Conservation (phyloP, 2,329 filamentous ascomycete genomes). For the Clarireedia homoeocarpa region DNA sequence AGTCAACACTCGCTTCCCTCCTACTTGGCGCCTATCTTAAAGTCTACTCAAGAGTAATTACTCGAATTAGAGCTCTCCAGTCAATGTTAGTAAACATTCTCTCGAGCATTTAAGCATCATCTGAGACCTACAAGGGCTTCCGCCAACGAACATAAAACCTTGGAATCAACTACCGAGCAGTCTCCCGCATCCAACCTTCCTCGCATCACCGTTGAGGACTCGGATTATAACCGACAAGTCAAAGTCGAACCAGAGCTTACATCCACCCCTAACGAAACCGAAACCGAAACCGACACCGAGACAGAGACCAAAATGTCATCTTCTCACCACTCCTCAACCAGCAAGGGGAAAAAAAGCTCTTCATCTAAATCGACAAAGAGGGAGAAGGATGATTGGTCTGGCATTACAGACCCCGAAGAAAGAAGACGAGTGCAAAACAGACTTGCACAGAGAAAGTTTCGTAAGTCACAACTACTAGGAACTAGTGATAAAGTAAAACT, state of each 20-base stretch:
- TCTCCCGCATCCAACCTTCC: slow-evolving; percentile 14
- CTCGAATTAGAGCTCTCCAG: slow-evolving; percentile 7
- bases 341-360: slow-evolving; percentile 18
- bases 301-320: slow-evolving; percentile 28
- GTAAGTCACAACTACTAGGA: slow-evolving; percentile 41
- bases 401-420: slow-evolving; percentile 62
- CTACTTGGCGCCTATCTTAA: neutral
- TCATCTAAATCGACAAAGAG: slow-evolving; percentile 33
- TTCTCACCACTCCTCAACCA: slow-evolving; percentile 23
- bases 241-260: slow-evolving; percentile 14
- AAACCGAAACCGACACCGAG: slow-evolving; percentile 19
- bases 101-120: neutral
- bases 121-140: slow-evolving; percentile 20
- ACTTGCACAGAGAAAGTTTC: slow-evolving; percentile 67
- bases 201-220: slow-evolving; percentile 22
- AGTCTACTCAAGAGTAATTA: neutral
- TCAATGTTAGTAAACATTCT: slow-evolving; percentile 21
- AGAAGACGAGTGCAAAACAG: slow-evolving; percentile 69
- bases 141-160: slow-evolving; percentile 16
- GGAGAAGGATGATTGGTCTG: slow-evolving; percentile 56
- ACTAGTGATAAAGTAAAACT: neutral
- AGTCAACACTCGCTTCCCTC: neutral
- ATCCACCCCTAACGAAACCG: slow-evolving; percentile 2
- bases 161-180: slow-evolving; percentile 10
- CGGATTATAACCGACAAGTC: slow-evolving; percentile 16